Base-by-base conservation (phyloP, 331 rosid genomes). In the Saraca asoca region DNA sequence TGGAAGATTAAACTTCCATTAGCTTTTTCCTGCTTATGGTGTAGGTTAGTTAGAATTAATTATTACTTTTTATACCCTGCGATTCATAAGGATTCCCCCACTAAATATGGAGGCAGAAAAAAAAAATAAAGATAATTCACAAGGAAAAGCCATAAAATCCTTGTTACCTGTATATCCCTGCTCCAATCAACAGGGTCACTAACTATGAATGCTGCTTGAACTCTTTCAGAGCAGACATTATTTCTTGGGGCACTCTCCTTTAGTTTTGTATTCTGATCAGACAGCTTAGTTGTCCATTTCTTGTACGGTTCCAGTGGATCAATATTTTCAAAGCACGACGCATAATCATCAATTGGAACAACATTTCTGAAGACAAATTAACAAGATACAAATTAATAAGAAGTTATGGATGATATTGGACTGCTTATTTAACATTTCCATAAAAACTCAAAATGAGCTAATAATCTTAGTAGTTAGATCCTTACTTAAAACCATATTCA, bases 181-280 rank as follows among this genome's bases (percentile, higher is more conserved):
- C 98, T 85, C 98, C 98, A 93, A 74, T 89, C 96, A 70, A 87
- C 90, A 75, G 98, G 82, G 71, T 93, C 96, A 54, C 98, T 93
- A 53, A 93, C 83, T 16, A 93, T 7, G 73, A 93, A 93, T 20
- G 79, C 91, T 7, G 96, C 98, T 64, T 71, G 78, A 79, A 89
- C 95, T 79, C 94, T 85, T 79, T 87, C 66, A 5, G 88, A 82
- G n/a, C n/a, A n/a, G n/a, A 87, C 82, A 68, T 72, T 76, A 41
- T 74, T 68, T 75, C 51, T 79, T 29, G 66, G 42, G 60, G 62
- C 31, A 19, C 66, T 42, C 45, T 51, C n/a, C n/a, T 75, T 57
- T 33, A 66, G 65, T 46, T 69, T 70, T 55, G 72, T 69, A 73
- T 65, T 66, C 67, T 64, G 74, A 69, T 75, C 20, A 70, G 67